Base-by-base conservation (phyloP, 2,329 filamentous ascomycete species). In the Diaporthe longicolla region DNA sequence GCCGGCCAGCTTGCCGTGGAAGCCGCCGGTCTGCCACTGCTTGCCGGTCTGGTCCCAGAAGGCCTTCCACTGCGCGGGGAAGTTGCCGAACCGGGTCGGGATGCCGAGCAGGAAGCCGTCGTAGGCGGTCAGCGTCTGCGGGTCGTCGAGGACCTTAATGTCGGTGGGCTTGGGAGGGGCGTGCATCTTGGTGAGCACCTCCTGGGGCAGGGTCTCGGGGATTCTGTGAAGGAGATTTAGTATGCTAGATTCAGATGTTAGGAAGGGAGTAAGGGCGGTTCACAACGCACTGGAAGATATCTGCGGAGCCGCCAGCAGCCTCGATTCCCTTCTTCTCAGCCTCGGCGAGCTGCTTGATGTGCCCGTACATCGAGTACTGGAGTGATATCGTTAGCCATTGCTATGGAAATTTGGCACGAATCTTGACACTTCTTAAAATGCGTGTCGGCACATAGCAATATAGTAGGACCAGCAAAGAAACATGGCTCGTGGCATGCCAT, bases 71-170 rank as follows among this genome's bases (percentile, higher is more conserved):
- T 99, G 97, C 24, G 93, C 94, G 65, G 96, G 95, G 89, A 98
- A 98, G 91, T 97, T 98, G 80, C 97, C 97, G 87, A 94, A 99
- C 78, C 97, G 91, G 69, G 97, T 99, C 75, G 97, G 97, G 83
- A 98, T 97, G 78, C 97, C 97, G 80, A 98, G 90, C 77, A 99
- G 92, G 87, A 98, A 92, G 78, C 88, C 97, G 81, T 98, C 95
- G 87, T 97, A 98, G 70, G 87, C 77, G 81, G 92, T 90, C 57
- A 98, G 92, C 43, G 83, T 86, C 17, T 81, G 70, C 8, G 91
- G 88, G 81, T 89, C 85, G 24, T 89, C 82, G 66, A 92, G 87
- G 78, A 94, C 83, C 73, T 92, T 89, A 82, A 97, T 86, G 81
- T 90, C 87, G 77, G 89, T 82, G 80, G 89, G 83, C 88, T 98